A percentile compares a stretch with the other conserved stretches of the same genome.
These are phyloP conservation scores for Aspergillus steynii DNA, from an alignment of 495 filamentous ascomycete species.

Conservation along the genomic window DNA sequence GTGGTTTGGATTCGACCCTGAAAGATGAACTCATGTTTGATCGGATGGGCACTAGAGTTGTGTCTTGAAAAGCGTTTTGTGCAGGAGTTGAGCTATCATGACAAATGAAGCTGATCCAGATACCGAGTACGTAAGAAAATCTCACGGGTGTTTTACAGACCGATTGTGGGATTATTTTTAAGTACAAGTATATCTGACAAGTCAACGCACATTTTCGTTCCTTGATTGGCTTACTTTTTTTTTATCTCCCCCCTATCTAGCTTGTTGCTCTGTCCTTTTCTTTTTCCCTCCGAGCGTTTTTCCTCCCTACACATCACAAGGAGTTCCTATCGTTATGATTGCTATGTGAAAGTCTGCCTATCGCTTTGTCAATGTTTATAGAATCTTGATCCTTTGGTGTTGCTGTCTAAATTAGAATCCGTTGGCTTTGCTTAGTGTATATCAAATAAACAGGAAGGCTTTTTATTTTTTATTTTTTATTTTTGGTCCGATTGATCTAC, in stretches of 20 bases:
- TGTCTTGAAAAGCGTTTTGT: conserved; percentile 24
- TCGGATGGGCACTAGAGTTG: conserved; percentile 42
- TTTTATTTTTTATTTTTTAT: no score
- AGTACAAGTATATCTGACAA: background rate
- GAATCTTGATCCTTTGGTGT: background rate
- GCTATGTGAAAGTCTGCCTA: background rate
- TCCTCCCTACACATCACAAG: background rate
- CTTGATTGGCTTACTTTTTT: background rate
- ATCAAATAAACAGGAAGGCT: no score
- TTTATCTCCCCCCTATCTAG: background rate
- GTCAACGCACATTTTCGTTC: background rate
- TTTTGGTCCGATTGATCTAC: no score
- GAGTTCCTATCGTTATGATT: background rate
- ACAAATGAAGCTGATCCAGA: background rate
- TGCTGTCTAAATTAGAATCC: background rate
- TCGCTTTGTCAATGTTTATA: background rate
- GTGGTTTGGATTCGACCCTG: conserved; percentile 40
- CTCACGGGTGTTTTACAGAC: background rate
- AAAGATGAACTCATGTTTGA: conserved; percentile 46
- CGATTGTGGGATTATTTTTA: background rate
- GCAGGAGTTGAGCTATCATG: background rate
- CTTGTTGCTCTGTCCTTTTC: background rate
- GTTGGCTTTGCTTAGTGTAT: background rate
- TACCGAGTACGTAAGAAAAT: background rate
- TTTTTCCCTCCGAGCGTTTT: background rate